Conservation (phyloP, 176 grass and related monocot genomes). For the Oryza punctata region DNA sequence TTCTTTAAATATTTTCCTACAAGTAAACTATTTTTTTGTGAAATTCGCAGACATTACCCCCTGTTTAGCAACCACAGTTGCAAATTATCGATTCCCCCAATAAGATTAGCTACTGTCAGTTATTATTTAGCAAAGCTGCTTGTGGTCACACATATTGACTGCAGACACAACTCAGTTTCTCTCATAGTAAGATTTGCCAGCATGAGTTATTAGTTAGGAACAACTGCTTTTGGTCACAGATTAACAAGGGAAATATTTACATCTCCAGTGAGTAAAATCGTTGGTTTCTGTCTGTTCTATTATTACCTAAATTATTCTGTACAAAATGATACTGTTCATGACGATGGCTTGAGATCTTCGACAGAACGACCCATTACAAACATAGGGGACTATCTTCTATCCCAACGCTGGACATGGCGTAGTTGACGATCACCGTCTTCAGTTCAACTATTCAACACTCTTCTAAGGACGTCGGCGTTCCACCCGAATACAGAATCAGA, state of each 20-base stretch:
- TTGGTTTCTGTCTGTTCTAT: not conserved
- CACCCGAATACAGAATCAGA: constrained; percentile 75
- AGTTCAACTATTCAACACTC: constrained; percentile 61
- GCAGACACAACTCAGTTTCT: not conserved
- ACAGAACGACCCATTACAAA: not conserved
- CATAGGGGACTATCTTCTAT: not conserved
- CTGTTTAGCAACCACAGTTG: not conserved
- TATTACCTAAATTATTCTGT: not conserved
- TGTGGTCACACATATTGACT: not conserved
- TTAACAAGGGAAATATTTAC: not conserved
- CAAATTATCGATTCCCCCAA: not conserved
- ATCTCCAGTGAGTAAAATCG: not conserved
- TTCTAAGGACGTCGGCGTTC: constrained; percentile 65
- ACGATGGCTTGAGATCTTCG: not conserved
- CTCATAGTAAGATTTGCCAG: not conserved
- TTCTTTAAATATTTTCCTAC: no score
- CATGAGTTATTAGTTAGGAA: not conserved
- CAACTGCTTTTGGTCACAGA: not conserved
- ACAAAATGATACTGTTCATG: not conserved
- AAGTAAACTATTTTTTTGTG: no score
- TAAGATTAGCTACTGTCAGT: not conserved
- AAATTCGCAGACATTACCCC: no score
- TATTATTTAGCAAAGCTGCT: not conserved
- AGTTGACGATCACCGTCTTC: not conserved
- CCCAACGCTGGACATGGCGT: not conserved